These are phyloP conservation scores for Zizania latifolia DNA, from an alignment of 176 grass and related monocot genomes.

Conservation along the genomic window DNA sequence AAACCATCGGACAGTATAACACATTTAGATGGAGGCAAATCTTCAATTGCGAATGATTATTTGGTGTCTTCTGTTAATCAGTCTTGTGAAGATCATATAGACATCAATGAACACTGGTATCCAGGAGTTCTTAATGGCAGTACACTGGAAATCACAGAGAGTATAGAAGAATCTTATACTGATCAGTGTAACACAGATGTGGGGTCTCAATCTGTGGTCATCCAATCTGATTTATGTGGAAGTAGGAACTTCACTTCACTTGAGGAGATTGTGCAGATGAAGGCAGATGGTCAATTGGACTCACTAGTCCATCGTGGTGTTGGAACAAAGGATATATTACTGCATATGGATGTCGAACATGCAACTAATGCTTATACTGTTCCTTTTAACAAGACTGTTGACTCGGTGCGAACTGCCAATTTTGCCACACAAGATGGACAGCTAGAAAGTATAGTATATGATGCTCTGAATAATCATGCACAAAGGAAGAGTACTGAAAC, in stretches of 20 bases:
- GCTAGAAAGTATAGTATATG: slow-evolving; percentile 55
- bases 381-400: slow-evolving; percentile 32
- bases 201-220: background rate
- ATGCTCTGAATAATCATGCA: slow-evolving; percentile 42
- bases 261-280: slow-evolving; percentile 32
- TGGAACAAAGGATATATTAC: slow-evolving; percentile 27
- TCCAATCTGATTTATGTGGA: slow-evolving; percentile 35
- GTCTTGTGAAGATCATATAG: slow-evolving; percentile 19
- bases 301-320: slow-evolving; percentile 20
- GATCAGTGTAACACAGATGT: slow-evolving; percentile 4
- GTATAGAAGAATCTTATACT: slow-evolving; percentile 11
- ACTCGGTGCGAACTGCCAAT: slow-evolving; percentile 19
- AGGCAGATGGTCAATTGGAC: slow-evolving; percentile 26
- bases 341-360: slow-evolving; percentile 13
- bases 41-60: slow-evolving; percentile 25
- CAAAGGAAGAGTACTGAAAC: slow-evolving; percentile 14
- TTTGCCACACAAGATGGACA: slow-evolving; percentile 35
- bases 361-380: slow-evolving; percentile 20
- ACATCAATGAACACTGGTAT: slow-evolving; percentile 14
- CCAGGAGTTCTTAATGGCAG: slow-evolving; percentile 14
- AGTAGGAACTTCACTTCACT: slow-evolving; percentile 16
- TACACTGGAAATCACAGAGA: background rate
- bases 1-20: background rate
- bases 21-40: slow-evolving; percentile 23
- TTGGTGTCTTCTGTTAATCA: slow-evolving; percentile 14